These are phyloP conservation scores for Claviceps capensis DNA, from an alignment of 2,329 filamentous ascomycete genomes.

Conservation along the genomic window DNA sequence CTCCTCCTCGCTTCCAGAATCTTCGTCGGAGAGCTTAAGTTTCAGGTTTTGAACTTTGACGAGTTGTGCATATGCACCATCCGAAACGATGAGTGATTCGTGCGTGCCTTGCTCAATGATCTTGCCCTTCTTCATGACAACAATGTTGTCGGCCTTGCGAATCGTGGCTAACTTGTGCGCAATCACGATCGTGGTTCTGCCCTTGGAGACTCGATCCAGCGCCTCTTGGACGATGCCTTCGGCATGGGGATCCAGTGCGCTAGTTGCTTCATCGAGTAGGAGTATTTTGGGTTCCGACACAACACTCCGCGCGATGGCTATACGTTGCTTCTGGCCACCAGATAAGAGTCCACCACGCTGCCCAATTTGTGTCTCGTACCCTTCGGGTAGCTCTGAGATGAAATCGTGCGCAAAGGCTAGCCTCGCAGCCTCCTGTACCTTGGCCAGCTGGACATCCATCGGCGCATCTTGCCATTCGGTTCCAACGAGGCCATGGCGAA, in stretches of 20 bases:
- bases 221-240: constrained; percentile 86
- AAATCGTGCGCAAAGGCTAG: constrained; percentile 38
- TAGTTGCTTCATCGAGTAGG: constrained; percentile 86
- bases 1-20: constrained; percentile 1
- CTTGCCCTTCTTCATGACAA: constrained; percentile 41
- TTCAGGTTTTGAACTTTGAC: not conserved
- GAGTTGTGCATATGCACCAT: constrained; percentile 3
- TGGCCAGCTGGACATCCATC: constrained; percentile 26
- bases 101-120: constrained; percentile 46
- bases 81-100: constrained; percentile 33
- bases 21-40: not conserved
- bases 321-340: constrained; percentile 8
- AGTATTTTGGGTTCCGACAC: constrained; percentile 87
- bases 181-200: constrained; percentile 88
- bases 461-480: constrained; percentile 23
- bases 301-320: constrained; percentile 8
- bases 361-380: constrained; percentile 42
- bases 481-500: constrained; percentile 34
- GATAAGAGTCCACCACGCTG: constrained; percentile 49
- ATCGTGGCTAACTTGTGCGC: constrained; percentile 86
- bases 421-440: constrained; percentile 31
- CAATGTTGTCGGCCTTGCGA: constrained; percentile 53
- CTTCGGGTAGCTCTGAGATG: constrained; percentile 31
- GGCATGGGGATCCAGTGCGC: constrained; percentile 79
- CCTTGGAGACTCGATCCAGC: constrained; percentile 58